Evolutionary conservation across 106 monocot genomes (phyloP), one percentile per base, ranked within the genome.

Genomic region (Alisma plantagoaquatica): DNA sequence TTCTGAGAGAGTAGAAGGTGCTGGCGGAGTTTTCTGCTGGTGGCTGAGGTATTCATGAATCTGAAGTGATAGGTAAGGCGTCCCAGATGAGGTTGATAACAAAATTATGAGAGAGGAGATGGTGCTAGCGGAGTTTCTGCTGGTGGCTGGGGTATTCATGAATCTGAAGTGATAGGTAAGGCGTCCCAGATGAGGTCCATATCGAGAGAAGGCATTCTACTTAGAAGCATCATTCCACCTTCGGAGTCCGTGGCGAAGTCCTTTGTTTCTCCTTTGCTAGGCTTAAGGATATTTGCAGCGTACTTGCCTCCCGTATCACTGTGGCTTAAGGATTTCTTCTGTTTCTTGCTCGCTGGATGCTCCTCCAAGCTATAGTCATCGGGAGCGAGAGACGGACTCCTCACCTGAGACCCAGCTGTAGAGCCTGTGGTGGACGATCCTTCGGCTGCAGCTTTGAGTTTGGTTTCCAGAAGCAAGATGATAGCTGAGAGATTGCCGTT

Each of bases 401-500:
- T n/a, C n/a, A n/a, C n/a, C n/a, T n/a, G n/a, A n/a, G n/a, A n/a
- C n/a, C n/a, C n/a, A n/a, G n/a, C n/a, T n/a, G n/a, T n/a, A n/a
- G n/a, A n/a, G n/a, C n/a, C n/a, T n/a, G n/a, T n/a, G n/a, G n/a
- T n/a, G 15, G 51, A 21, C 14, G 51, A 16, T 26, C 28, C 25
- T 1, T 11, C 3, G 28, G 27, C 21, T 7, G 25, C 5, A 2
- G 69, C 54, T 27, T 66, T 56, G 33, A 70, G 46, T 65, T 70
- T 70, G 0, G 70, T 44, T 29, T 66, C 66, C 3, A 72, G 46
- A 1, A 72, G 62, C 19, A 62, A 67, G 27, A 61, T 33, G 10
- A 51, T 56, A 19, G 67, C 22, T 7, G 38, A 31, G 18, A 38
- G 26, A 49, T 59, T 46, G 32, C 57, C 69, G 42, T 1, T 27